A percentile compares a stretch with the other conserved stretches of the same genome.
Evolutionary conservation across 2,329 filamentous ascomycete species (phyloP).

Genomic region (Talaromyces sp.): DNA sequence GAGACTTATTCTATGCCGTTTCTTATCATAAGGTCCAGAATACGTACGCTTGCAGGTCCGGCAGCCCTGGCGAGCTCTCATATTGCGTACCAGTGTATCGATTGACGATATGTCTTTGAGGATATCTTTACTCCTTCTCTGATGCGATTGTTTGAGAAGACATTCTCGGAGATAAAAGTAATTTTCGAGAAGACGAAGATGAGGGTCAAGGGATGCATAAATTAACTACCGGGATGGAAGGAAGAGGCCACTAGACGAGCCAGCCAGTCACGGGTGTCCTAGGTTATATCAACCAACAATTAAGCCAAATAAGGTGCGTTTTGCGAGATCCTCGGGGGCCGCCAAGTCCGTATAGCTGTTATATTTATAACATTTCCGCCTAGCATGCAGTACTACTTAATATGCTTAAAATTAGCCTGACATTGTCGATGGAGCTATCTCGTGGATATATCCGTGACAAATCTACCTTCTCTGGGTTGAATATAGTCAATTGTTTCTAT

Average conservation of each 20-base stretch:
- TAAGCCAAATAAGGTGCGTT: neutral
- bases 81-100: neutral
- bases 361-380: no score
- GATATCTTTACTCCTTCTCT: no score
- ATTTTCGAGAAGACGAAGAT: neutral
- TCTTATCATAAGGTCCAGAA: neutral
- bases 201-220: neutral
- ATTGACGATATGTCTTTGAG: neutral
- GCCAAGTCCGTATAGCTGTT: no score
- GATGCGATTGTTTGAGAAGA: no score
- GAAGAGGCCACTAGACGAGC: neutral
- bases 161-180: neutral
- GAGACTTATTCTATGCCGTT: neutral
- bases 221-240: neutral
- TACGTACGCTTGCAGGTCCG: conserved; percentile 9
- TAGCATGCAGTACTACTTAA: no score
- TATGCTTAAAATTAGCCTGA: neutral
- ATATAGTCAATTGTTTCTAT: neutral
- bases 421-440: neutral
- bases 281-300: neutral
- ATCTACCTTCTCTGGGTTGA: no score
- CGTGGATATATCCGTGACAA: no score
- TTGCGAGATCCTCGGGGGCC: neutral
- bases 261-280: neutral
- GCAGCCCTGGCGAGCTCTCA: conserved; percentile 7